phyloP scores from a whole-genome alignment of 129 eudicot species.

The carrot (Daucus carota) region DH1_v3.0 NC_030385.2:45471001-45471500 shows the following conservation, averaged over 20 bases:
- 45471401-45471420: not conserved
- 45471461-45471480: conserved; percentile 59
- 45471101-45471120: too few relatives aligned
- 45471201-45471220: not conserved
- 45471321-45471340: not conserved
- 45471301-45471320: not conserved
- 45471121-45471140: too few relatives aligned
- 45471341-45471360: not conserved
- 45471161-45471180: too few relatives aligned
- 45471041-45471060: too few relatives aligned
- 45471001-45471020: not conserved
- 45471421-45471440: not conserved
- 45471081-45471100: too few relatives aligned
- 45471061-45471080: too few relatives aligned
- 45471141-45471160: too few relatives aligned
- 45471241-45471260: too few relatives aligned
- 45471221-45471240: not conserved
- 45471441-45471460: conserved; percentile 49
- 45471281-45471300: not conserved
- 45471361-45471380: not conserved
- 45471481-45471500: conserved; percentile 50
- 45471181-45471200: too few relatives aligned
- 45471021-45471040: too few relatives aligned
- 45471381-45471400: not conserved
- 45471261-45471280: not conserved